A percentile compares a stretch with the other conserved stretches of the same genome.
These are phyloP conservation scores for Naumovozyma castellii DNA, from an alignment of 805 yeast genomes.

Conservation along the genomic window DNA sequence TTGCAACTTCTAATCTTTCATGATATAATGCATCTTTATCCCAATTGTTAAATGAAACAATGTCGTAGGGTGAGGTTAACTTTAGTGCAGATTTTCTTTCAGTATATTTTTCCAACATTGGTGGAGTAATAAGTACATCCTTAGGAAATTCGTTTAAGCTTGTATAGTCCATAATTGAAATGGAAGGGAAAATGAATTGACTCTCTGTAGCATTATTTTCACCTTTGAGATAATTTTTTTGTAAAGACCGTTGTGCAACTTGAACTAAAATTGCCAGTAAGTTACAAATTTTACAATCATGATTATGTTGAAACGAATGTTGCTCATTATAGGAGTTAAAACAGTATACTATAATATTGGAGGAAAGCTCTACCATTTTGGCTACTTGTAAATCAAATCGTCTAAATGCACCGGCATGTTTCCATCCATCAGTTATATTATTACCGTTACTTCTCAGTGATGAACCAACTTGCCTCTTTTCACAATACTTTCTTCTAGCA, in stretches of 20 bases:
- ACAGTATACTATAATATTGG: constrained; percentile 74
- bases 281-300: constrained; percentile 15
- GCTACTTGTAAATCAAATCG: constrained; percentile 81
- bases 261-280: constrained; percentile 32
- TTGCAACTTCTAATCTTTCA: constrained; percentile 75
- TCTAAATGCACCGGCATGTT: constrained; percentile 63
- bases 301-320: constrained; percentile 5
- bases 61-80: constrained; percentile 31
- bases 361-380: constrained; percentile 55
- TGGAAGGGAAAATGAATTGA: background rate
- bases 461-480: constrained; percentile 39
- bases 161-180: constrained; percentile 9
- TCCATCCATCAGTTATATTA: constrained; percentile 11
- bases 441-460: background rate
- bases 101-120: constrained; percentile 8
- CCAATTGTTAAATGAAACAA: constrained; percentile 46
- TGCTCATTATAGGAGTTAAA: constrained; percentile 34
- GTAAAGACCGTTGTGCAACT: constrained; percentile 34
- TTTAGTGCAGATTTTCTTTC: constrained; percentile 11
- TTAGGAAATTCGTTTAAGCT: constrained; percentile 13
- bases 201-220: background rate
- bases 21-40: constrained; percentile 57
- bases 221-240: constrained; percentile 5
- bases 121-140: constrained; percentile 21
- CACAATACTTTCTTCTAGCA: constrained; percentile 15